phyloP scores from a whole-genome alignment of 192 early-diverging fungal species.

The Glomus cerebriforme region DNA sequence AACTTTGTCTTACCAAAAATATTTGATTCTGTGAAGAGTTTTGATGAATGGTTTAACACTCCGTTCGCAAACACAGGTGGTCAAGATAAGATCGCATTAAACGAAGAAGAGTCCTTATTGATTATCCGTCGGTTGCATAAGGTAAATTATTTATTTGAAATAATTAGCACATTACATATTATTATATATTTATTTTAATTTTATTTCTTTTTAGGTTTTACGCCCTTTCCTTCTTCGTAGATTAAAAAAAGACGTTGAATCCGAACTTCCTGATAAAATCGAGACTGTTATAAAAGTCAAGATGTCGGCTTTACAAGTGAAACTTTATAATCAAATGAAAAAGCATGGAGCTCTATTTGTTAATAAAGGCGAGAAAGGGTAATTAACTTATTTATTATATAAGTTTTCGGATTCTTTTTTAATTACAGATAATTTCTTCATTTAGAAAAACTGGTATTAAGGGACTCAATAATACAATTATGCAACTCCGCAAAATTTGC shows the following conservation, averaged over 20 bases:
- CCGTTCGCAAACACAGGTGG: constrained; percentile 83
- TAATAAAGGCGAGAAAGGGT: constrained; percentile 63
- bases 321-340: constrained; percentile 87
- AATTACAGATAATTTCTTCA: background rate
- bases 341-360: constrained; percentile 72
- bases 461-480: constrained; percentile 92
- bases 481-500: constrained; percentile 98
- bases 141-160: constrained; percentile 34
- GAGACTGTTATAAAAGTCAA: constrained; percentile 92
- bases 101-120: constrained; percentile 97
- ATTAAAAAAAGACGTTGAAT: constrained; percentile 98
- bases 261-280: constrained; percentile 95
- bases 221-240: constrained; percentile 96
- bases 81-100: constrained; percentile 90
- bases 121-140: constrained; percentile 97
- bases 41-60: constrained; percentile 99
- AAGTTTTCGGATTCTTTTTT: constrained; percentile 10
- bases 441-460: constrained; percentile 61
- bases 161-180: background rate
- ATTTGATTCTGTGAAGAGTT: constrained; percentile 94
- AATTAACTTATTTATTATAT: constrained; percentile 31
- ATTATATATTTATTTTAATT: background rate
- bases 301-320: constrained; percentile 83
- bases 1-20: constrained; percentile 97
- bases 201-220: constrained; percentile 55